A percentile compares a stretch with the other conserved stretches of the same genome.
Conservation (phyloP, 106 monocot species). For the Dioscorea zingiberensis region DNA sequence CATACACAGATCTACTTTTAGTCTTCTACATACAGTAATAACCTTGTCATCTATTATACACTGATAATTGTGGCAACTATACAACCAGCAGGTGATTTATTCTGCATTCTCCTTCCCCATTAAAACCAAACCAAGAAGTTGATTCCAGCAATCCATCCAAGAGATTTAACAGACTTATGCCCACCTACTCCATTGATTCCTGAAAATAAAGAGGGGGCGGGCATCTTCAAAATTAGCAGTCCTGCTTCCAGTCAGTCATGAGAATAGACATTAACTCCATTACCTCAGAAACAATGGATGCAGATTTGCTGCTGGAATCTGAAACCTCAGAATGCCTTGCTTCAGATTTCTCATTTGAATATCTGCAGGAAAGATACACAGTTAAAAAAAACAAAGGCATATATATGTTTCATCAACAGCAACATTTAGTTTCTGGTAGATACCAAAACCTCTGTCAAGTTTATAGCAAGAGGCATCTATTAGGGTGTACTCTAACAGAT, state of each 20-base stretch:
- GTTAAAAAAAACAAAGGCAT: too few species aligned
- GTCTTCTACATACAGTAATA: too few species aligned
- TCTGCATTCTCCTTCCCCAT: too few species aligned
- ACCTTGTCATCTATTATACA: too few species aligned
- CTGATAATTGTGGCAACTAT: too few species aligned
- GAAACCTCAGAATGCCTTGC: conserved; percentile 36
- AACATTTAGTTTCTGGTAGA: too few species aligned
- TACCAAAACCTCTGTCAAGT: too few species aligned
- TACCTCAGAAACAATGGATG: conserved; percentile 18
- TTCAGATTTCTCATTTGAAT: conserved; percentile 90
- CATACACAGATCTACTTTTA: too few species aligned
- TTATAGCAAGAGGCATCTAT: too few species aligned
- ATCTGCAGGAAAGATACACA: conserved; percentile 24
- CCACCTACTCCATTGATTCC: not conserved
- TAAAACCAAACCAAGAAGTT: not conserved
- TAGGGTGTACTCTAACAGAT: too few species aligned
- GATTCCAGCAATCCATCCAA: not conserved
- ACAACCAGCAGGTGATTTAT: too few species aligned
- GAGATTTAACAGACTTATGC: not conserved
- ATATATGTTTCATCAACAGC: too few species aligned
- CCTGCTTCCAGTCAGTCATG: not conserved
- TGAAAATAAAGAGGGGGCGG: not conserved
- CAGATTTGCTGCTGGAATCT: conserved; percentile 11
- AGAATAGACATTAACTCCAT: not conserved
- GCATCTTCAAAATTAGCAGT: not conserved